Evolutionary conservation across 1,139 yeast genomes (phyloP).

Genomic region (Zygosaccharomyces pseudobailii): DNA sequence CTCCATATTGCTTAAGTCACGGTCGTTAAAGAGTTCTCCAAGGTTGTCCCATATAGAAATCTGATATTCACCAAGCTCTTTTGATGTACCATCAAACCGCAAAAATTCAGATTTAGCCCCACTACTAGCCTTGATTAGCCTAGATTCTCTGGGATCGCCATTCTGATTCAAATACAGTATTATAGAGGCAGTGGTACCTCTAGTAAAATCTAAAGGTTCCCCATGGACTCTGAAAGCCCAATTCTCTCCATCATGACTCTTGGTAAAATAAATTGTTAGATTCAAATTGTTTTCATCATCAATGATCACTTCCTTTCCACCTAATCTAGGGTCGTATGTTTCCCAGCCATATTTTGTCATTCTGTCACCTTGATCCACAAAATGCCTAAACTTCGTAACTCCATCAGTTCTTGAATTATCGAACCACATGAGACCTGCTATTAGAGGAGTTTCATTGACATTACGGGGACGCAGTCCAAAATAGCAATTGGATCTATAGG

Average conservation of each 20-base stretch:
- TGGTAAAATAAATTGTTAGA: constrained; percentile 69
- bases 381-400: constrained; percentile 62
- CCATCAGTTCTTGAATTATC: constrained; percentile 58
- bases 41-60: constrained; percentile 49
- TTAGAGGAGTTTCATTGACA: constrained; percentile 55
- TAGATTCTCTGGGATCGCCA: constrained; percentile 48
- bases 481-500: constrained; percentile 82
- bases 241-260: constrained; percentile 58
- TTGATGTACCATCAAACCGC: constrained; percentile 49
- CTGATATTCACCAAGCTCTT: constrained; percentile 52
- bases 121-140: constrained; percentile 36
- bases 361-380: constrained; percentile 70
- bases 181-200: constrained; percentile 52
- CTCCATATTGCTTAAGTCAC: constrained; percentile 24
- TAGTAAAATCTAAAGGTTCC: constrained; percentile 48
- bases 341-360: constrained; percentile 82
- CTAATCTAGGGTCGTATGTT: constrained; percentile 76
- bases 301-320: constrained; percentile 73
- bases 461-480: constrained; percentile 79
- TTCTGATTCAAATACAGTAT: constrained; percentile 59
- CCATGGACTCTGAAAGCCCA: constrained; percentile 78
- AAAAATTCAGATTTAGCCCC: constrained; percentile 35
- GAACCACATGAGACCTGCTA: constrained; percentile 90
- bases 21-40: constrained; percentile 39
- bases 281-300: constrained; percentile 63